Evolutionary conservation across 2,329 filamentous ascomycete genomes (phyloP).

Genomic region (Trichoderma oligosporum): DNA sequence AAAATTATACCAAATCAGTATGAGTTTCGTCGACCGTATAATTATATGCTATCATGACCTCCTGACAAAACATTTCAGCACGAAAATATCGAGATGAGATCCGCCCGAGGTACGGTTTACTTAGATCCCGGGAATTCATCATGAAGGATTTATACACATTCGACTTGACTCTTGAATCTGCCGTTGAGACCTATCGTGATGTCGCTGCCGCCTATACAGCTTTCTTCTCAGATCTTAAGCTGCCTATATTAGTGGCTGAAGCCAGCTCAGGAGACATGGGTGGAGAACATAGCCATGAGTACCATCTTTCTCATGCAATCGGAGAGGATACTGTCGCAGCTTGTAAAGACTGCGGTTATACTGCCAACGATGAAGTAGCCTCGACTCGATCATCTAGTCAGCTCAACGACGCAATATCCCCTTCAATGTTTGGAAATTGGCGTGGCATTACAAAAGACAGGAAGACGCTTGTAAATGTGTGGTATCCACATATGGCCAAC

Average conservation of each 20-base stretch:
- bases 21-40: slow-evolving; percentile 27
- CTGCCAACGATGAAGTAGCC: slow-evolving; percentile 86
- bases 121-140: slow-evolving; percentile 84
- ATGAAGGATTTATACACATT: slow-evolving; percentile 99
- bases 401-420: not conserved
- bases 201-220: slow-evolving; percentile 70
- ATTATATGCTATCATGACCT: not conserved
- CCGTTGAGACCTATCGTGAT: slow-evolving; percentile 72
- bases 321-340: slow-evolving; percentile 83
- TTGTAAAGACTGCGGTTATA: slow-evolving; percentile 69
- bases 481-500: slow-evolving; percentile 49
- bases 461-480: slow-evolving; percentile 64
- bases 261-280: slow-evolving; percentile 97
- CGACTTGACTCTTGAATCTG: slow-evolving; percentile 63
- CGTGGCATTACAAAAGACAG: slow-evolving; percentile 65
- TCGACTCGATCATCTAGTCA: slow-evolving; percentile 27
- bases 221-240: slow-evolving; percentile 76
- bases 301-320: slow-evolving; percentile 73
- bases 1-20: slow-evolving; percentile 84
- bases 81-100: slow-evolving; percentile 94
- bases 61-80: slow-evolving; percentile 44
- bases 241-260: slow-evolving; percentile 80
- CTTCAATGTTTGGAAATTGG: slow-evolving; percentile 45
- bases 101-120: slow-evolving; percentile 79
- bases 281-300: slow-evolving; percentile 89